Evolutionary conservation across 2,329 filamentous ascomycete species (phyloP).

Genomic region (Pseudocercospora pini-densiflorae): DNA sequence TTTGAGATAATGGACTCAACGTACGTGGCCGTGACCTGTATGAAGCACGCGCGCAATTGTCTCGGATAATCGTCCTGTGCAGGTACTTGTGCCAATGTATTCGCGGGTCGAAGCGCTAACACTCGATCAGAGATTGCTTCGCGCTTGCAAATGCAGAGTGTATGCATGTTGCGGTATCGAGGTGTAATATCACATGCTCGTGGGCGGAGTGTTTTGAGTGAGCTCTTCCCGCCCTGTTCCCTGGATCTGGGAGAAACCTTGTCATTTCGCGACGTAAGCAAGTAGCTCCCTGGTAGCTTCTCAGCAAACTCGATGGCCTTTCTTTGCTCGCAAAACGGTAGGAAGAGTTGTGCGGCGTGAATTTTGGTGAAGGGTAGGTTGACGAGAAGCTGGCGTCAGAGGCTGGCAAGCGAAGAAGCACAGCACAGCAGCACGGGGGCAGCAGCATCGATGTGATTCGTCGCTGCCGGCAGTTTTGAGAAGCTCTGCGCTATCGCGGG

Average conservation of each 20-base stretch:
- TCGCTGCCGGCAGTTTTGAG: not conserved
- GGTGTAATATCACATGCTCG: not conserved
- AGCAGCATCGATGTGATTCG: not conserved
- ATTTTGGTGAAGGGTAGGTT: not conserved
- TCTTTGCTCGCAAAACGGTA: not conserved
- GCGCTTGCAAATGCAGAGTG: not conserved
- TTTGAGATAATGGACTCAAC: no score
- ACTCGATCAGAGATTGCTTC: not conserved
- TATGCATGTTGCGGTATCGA: not conserved
- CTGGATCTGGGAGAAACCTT: not conserved
- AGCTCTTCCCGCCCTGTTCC: not conserved
- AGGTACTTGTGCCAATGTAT: not conserved
- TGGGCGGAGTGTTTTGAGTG: not conserved
- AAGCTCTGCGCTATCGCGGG: conserved; percentile 1
- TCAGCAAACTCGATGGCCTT: not conserved
- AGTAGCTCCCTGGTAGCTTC: not conserved
- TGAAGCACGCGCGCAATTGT: no score
- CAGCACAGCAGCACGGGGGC: not conserved
- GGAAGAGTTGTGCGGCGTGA: not conserved
- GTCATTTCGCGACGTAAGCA: not conserved
- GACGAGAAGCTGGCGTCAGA: conserved; percentile 6
- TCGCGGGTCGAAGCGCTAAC: not conserved
- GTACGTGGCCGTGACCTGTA: no score
- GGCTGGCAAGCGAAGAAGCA: not conserved
- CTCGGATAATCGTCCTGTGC: no score